Conservation (phyloP, 768 basidiomycete genomes). For the Pleurotus cornucopiae region DNA sequence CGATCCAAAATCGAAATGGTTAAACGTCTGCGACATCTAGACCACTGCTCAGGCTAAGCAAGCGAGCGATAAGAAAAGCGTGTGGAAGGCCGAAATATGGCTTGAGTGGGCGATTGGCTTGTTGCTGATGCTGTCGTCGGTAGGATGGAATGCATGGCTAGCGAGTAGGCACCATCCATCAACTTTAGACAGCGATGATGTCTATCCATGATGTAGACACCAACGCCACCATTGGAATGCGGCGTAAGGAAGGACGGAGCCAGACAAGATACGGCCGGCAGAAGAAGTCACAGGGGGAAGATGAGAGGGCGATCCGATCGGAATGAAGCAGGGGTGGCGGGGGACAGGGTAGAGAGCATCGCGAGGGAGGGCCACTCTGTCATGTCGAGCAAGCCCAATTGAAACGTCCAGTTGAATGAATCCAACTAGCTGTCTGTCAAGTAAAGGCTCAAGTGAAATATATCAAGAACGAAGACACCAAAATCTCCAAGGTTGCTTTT, state of each 20-base stretch:
- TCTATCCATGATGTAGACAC: neutral
- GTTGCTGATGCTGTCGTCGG: too few species aligned
- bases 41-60: too few species aligned
- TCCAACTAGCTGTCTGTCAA: neutral
- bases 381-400: neutral
- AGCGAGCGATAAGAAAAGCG: too few species aligned
- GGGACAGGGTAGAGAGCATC: neutral
- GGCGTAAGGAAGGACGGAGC: neutral
- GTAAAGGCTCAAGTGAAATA: neutral
- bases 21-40: too few species aligned
- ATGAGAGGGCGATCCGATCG: slow-evolving; percentile 4
- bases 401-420: neutral
- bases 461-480: neutral
- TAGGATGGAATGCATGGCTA: too few species aligned
- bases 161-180: neutral
- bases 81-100: too few species aligned
- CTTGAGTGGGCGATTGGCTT: too few species aligned
- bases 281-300: neutral
- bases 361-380: neutral
- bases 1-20: too few species aligned
- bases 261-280: slow-evolving; percentile 1
- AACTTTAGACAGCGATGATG: neutral
- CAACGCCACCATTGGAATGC: neutral
- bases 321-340: neutral
- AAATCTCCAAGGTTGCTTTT: neutral